Evolutionary conservation across 129 eudicot genomes (phyloP).

Genomic region (Flaveria linearis): DNA sequence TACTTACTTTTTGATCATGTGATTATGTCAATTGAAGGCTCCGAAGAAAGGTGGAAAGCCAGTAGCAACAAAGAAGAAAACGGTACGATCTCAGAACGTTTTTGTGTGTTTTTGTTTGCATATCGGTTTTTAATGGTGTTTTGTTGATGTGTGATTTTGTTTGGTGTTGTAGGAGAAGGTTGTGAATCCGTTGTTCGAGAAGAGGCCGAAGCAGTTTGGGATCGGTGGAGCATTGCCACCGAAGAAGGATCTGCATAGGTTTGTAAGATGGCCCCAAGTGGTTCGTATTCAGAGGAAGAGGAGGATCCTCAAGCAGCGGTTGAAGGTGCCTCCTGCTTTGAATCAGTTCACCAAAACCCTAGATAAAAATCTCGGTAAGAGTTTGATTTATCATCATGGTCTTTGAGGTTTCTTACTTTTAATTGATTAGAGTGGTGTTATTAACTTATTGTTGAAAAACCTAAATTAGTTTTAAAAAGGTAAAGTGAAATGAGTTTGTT

Average conservation of each 20-base stretch:
- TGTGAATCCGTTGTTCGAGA: conserved; percentile 78
- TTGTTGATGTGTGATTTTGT: not conserved
- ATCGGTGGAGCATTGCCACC: conserved; percentile 95
- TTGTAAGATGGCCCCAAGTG: conserved; percentile 81
- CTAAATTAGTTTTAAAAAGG: no score
- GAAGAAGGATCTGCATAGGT: conserved; percentile 77
- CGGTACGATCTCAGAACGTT: conserved; percentile 27
- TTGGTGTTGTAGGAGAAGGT: conserved; percentile 44
- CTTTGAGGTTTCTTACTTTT: no score
- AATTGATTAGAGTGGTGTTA: not conserved
- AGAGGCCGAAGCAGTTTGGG: conserved; percentile 80
- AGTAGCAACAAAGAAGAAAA: conserved; percentile 68
- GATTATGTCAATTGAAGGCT: conserved; percentile 44
- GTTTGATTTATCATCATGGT: not conserved
- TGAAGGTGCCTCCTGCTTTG: conserved; percentile 94
- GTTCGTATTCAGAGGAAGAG: conserved; percentile 85
- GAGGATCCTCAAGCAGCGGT: conserved; percentile 82
- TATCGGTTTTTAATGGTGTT: not conserved
- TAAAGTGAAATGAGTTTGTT: not conserved
- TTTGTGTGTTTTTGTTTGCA: no score
- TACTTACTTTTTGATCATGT: not conserved
- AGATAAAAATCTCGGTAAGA: conserved; percentile 75
- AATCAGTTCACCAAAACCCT: conserved; percentile 87
- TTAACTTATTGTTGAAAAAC: not conserved
- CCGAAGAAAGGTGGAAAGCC: conserved; percentile 89